Conservation (phyloP, 1,284 basidiomycete species). For the Apiotrichum domesticum region DNA sequence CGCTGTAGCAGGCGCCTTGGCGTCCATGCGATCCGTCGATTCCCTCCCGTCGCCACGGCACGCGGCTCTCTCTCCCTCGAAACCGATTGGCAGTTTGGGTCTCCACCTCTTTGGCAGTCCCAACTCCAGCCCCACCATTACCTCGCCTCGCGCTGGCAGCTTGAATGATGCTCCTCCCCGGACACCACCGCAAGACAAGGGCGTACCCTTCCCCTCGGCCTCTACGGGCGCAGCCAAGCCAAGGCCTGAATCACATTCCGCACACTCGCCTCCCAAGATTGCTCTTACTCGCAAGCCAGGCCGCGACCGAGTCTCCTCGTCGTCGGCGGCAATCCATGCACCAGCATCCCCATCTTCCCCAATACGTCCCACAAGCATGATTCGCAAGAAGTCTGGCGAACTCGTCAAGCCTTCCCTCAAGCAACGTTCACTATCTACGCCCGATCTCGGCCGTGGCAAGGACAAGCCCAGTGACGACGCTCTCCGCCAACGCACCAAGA, state of each 20-base stretch:
- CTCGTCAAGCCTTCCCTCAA: constrained; percentile 48
- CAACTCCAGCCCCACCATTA: neutral
- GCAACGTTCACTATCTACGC: constrained; percentile 44
- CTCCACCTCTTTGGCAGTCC: neutral
- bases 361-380: constrained; percentile 21
- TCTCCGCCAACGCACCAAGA: constrained; percentile 41
- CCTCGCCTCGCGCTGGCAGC: neutral
- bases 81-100: neutral
- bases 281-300: neutral
- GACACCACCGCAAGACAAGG: neutral
- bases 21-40: constrained; percentile 9
- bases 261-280: constrained; percentile 5
- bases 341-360: neutral
- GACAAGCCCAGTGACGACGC: constrained; percentile 16
- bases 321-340: constrained; percentile 2
- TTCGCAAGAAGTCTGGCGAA: constrained; percentile 48
- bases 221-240: neutral
- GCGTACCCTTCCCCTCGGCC: neutral
- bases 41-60: neutral
- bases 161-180: neutral
- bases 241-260: neutral
- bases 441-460: constrained; percentile 37
- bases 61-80: neutral
- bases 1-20: neutral
- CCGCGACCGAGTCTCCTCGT: neutral